Evolutionary conservation across 2,329 filamentous ascomycete species (phyloP).

Genomic region (Xylaria sp.): DNA sequence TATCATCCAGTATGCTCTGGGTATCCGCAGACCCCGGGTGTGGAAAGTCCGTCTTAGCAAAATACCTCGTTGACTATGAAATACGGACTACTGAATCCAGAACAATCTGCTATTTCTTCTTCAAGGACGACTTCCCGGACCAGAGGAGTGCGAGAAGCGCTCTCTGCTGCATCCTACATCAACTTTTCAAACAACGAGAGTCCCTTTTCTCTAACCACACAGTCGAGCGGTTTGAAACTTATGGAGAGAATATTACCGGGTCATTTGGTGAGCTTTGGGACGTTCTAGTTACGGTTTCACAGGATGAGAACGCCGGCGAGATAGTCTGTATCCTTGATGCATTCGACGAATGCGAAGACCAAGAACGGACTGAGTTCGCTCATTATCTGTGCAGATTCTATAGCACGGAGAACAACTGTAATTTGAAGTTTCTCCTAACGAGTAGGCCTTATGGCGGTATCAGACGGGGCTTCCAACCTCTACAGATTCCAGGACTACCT

Average conservation of each 20-base stretch:
- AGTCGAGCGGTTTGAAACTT: constrained; percentile 37
- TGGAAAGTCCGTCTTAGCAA: constrained; percentile 58
- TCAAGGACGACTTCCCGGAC: constrained; percentile 56
- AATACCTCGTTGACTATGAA: constrained; percentile 50
- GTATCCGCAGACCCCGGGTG: constrained; percentile 53
- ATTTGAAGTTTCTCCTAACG: constrained; percentile 28
- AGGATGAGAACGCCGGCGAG: constrained; percentile 15
- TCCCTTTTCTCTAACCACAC: constrained; percentile 42
- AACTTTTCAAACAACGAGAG: constrained; percentile 50
- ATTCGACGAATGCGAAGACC: constrained; percentile 25
- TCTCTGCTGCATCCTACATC: constrained; percentile 46
- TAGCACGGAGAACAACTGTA: background rate
- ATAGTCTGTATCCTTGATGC: constrained; percentile 29
- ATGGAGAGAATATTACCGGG: constrained; percentile 29
- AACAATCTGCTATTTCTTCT: constrained; percentile 57
- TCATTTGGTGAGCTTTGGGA: constrained; percentile 46
- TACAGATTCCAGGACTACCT: background rate
- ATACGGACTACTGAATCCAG: constrained; percentile 35
- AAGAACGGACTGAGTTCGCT: background rate
- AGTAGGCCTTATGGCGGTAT: constrained; percentile 16
- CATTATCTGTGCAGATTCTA: background rate
- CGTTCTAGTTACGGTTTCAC: background rate
- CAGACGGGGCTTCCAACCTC: background rate
- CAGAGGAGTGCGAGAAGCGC: constrained; percentile 32
- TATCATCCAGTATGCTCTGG: constrained; percentile 34